Base-by-base conservation (phyloP, 148 eudicot species). In the Hydrangea macrophylla region DNA sequence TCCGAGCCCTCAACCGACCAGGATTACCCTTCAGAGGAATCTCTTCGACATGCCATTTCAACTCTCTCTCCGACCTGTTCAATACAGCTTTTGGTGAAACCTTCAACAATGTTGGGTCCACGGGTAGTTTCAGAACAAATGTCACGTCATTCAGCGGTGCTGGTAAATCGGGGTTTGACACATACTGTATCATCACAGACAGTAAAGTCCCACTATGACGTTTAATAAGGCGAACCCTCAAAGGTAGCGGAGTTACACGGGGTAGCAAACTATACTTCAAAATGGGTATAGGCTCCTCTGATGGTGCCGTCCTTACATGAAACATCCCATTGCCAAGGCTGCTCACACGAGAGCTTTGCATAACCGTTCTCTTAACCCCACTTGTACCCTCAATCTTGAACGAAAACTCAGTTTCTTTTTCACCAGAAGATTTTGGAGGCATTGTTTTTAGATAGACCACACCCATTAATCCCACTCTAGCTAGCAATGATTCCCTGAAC, bases 51-150 rank as follows among this genome's bases (percentile, higher is more conserved):
- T 86, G 89, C 98, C 98, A 93, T 82, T 85, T 90, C 77, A 93
- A 61, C 73, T 93, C 98, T 77, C 62, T 93, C 70, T 93, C 96
- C 17, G 95, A 67, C 64, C 96, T 83, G 68, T 90, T 88, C 84
- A 93, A 78, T 60, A 90, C 78, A 0, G 96, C 98, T 79, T 93
- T 93, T 8, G 98, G 98, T 31, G 96, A 83, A 65, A 93, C 96
- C 53, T 88, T 82, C 40, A 90, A 73, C 65, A 90, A 68, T 1
- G 88, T 79, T 23, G 98, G 98, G 68, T 93, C 96, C 54, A 90
- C 95, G 0, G 98, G 96, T 18, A 93, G 84, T 80, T 86, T 93
- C 37, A 93, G 75, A 59, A 77, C 73, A 72, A 93, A 82, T 0
- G 90, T 86, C 23, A 93, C 96, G 72, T 93, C 84, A 39, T 65